Evolutionary conservation across 176 grass and related monocot species (phyloP).

Genomic region (Bromus sterilis): DNA sequence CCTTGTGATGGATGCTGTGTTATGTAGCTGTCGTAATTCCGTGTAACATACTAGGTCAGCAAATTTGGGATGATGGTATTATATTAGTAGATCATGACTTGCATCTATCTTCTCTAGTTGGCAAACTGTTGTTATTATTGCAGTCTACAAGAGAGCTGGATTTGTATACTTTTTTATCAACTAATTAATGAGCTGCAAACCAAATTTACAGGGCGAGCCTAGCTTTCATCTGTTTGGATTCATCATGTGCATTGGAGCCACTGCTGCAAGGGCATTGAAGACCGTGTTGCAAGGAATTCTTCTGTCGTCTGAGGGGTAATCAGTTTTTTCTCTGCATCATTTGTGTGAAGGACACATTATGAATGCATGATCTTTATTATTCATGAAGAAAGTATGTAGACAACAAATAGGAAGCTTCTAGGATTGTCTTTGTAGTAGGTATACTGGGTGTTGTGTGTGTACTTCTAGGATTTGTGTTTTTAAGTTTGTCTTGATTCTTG

Average conservation of each 20-base stretch:
- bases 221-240: constrained; percentile 87
- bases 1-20: not conserved
- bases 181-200: constrained; percentile 23
- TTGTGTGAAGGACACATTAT: not conserved
- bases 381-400: not conserved
- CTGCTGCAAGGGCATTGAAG: constrained; percentile 69
- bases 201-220: constrained; percentile 52
- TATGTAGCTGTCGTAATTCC: not conserved
- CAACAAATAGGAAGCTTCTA: not conserved
- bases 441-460: not conserved
- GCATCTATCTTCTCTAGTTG: not conserved
- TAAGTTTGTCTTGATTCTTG: not conserved
- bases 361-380: not conserved
- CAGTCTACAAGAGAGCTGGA: not conserved
- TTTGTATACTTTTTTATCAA: not conserved
- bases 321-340: not conserved
- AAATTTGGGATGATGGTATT: not conserved
- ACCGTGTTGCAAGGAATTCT: constrained; percentile 83
- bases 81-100: not conserved
- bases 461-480: not conserved
- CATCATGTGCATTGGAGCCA: constrained; percentile 75
- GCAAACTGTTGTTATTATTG: not conserved
- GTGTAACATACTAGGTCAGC: not conserved
- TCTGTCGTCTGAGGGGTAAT: constrained; percentile 74
- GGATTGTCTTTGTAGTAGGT: not conserved